Evolutionary conservation across 805 yeast genomes (phyloP), one percentile per base, ranked within the genome.

Genomic region (Starmerella lactis-condensi): DNA sequence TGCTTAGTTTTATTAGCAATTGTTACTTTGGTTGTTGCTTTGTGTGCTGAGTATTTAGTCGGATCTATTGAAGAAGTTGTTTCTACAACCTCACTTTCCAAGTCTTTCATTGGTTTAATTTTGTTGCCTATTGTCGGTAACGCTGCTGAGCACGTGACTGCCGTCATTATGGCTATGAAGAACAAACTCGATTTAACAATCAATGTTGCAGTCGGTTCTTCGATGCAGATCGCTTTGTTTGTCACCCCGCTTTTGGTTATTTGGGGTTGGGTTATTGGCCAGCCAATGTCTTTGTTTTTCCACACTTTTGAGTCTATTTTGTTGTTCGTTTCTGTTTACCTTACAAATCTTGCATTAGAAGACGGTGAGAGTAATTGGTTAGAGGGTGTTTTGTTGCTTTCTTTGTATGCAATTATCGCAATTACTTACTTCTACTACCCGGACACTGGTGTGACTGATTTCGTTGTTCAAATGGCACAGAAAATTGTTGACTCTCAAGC

Each of bases 131-230:
- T 89, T 40, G 96, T 89, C 17, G 98, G 96, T 34, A 89, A 89
- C 48, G 98, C 98, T 3, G 96, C 96, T 9, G 98, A 89, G 55
- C 98, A 89, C 54, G 96, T 81, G 31, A 89, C 98, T 13, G 93
- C 96, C 3, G 75, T 89, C 22, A 67, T 81, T 39, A 96, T 89
- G 29, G 96, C 98, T 15, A 69, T 72, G 65, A 2, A 82, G 57
- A 79, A 89, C 56, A 89, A 89, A 58, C 89, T 89, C 94, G 96
- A 89, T 53, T 65, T 89, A 37, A 95, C 98, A 10, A 67, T 89
- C 43, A 93, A 94, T 36, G 96, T 89, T 28, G 96, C 98, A 2
- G 73, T 89, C 37, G 98, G 98, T 14, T 77, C 93, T 1, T 81
- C 94, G 3, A 67, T 89, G 54, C 98, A 89, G 56, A 83, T 89